A percentile compares a stretch with the other conserved stretches of the same genome.
These are phyloP conservation scores for Hanseniaspora pseudoguilliermondii DNA, from an alignment of 805 yeast species.

Conservation along the genomic window DNA sequence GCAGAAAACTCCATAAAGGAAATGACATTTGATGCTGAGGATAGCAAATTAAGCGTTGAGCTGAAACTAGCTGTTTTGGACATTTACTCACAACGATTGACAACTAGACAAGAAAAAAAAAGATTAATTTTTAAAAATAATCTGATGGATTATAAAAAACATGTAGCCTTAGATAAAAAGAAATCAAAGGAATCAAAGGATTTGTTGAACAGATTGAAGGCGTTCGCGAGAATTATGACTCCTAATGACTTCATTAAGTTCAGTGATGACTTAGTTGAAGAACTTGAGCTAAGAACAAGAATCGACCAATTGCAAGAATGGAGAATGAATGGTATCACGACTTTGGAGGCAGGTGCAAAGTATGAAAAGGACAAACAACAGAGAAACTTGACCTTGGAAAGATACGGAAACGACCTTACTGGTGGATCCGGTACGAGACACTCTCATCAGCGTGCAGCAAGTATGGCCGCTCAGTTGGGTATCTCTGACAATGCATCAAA, in stretches of 20 bases:
- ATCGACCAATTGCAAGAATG: constrained; percentile 88
- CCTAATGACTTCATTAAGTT: constrained; percentile 70
- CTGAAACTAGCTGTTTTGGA: constrained; percentile 76
- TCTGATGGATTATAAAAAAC: constrained; percentile 71
- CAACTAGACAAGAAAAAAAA: constrained; percentile 87
- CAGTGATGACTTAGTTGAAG: constrained; percentile 59
- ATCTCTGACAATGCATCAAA: constrained; percentile 17
- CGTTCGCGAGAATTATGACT: constrained; percentile 69
- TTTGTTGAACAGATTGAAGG: constrained; percentile 56
- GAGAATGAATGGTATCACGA: constrained; percentile 79
- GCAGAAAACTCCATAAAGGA: constrained; percentile 91
- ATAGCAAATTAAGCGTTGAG: constrained; percentile 75
- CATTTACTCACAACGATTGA: constrained; percentile 77
- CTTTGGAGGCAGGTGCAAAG: constrained; percentile 66
- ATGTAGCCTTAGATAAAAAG: constrained; percentile 70
- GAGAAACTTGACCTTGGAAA: constrained; percentile 49
- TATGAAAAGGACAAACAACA: constrained; percentile 79
- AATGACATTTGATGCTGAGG: constrained; percentile 91
- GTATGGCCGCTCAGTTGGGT: constrained; percentile 18
- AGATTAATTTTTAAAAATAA: constrained; percentile 64
- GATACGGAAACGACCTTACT: constrained; percentile 29
- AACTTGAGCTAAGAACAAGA: constrained; percentile 63
- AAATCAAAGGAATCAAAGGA: constrained; percentile 86
- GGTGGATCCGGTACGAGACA: constrained; percentile 24
- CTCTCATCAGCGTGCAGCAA: constrained; percentile 23